These are phyloP conservation scores for Geranium brycei DNA, from an alignment of 345 rosid genomes.

Conservation along the genomic window DNA sequence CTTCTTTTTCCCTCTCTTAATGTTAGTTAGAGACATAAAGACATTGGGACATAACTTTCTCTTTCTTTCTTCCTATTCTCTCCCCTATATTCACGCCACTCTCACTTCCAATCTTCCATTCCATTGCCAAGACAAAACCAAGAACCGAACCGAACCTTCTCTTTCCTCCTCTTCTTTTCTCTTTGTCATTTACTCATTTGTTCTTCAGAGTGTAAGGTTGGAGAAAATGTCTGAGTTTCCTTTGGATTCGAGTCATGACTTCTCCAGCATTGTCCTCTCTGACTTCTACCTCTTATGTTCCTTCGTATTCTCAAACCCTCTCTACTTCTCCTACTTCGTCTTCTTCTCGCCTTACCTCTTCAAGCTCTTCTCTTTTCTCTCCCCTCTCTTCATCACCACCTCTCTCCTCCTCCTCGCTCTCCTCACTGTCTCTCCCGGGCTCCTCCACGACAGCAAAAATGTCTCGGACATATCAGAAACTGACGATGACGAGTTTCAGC, in stretches of 20 bases:
- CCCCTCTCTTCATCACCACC: conserved; percentile 76
- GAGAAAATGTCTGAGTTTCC: conserved; percentile 8
- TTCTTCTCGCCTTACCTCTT: conserved; percentile 60
- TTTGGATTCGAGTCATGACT: conserved; percentile 3
- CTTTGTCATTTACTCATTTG: no score
- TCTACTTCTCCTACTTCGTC: conserved; percentile 25
- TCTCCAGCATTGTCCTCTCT: neutral
- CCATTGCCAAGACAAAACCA: conserved; percentile 5
- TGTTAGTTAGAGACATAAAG: neutral
- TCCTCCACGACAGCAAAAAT: conserved; percentile 8
- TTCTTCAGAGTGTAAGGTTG: neutral
- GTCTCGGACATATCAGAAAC: neutral
- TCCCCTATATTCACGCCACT: conserved; percentile 53
- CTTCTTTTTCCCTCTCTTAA: neutral
- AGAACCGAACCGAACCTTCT: conserved; percentile 1
- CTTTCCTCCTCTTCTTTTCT: neutral
- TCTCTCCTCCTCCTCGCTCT: conserved; percentile 55
- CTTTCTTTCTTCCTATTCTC: conserved; percentile 6
- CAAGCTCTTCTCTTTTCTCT: conserved; percentile 66
- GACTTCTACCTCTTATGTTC: neutral
- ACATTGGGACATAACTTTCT: neutral
- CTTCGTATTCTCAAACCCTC: neutral
- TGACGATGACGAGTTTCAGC: conserved; percentile 19
- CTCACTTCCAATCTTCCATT: conserved; percentile 13
- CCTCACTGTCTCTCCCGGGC: conserved; percentile 32